phyloP scores from a whole-genome alignment of 129 eudicot species.

The Chrysanthemum makinoi region DNA sequence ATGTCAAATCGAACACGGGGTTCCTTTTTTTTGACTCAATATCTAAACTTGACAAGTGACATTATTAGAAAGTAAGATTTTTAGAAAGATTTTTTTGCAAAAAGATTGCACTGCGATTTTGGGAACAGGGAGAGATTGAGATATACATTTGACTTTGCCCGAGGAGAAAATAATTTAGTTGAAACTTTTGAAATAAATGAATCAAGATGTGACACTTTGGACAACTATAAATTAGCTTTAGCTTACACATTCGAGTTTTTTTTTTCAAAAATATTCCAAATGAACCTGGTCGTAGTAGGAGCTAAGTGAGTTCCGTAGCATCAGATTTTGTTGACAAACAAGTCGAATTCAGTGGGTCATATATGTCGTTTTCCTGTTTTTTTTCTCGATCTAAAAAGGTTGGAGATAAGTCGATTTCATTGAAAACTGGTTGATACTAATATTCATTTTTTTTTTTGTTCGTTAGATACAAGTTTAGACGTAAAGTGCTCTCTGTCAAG shows the following conservation, averaged over 20 bases:
- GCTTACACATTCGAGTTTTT: not conserved
- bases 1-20: too few species aligned
- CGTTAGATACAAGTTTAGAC: not conserved
- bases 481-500: conserved; percentile 3
- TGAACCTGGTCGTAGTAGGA: conserved; percentile 23
- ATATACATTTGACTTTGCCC: too few species aligned
- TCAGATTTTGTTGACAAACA: not conserved
- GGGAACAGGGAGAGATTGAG: too few species aligned
- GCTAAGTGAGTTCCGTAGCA: conserved; percentile 10
- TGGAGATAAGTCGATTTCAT: not conserved
- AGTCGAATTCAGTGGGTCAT: not conserved
- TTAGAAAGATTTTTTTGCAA: too few species aligned
- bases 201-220: conserved; percentile 8
- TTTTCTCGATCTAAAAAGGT: not conserved
- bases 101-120: too few species aligned
- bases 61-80: too few species aligned
- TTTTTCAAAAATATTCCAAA: not conserved
- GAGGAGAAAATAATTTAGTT: too few species aligned
- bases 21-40: too few species aligned
- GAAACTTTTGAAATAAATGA: not conserved
- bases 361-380: not conserved
- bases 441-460: not conserved
- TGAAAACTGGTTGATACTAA: not conserved
- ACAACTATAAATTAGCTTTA: not conserved
- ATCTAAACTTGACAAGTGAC: too few species aligned